Evolutionary conservation across 176 grass and related monocot genomes (phyloP), one percentile per base, ranked within the genome.

Genomic region (Triticum aestivum): DNA sequence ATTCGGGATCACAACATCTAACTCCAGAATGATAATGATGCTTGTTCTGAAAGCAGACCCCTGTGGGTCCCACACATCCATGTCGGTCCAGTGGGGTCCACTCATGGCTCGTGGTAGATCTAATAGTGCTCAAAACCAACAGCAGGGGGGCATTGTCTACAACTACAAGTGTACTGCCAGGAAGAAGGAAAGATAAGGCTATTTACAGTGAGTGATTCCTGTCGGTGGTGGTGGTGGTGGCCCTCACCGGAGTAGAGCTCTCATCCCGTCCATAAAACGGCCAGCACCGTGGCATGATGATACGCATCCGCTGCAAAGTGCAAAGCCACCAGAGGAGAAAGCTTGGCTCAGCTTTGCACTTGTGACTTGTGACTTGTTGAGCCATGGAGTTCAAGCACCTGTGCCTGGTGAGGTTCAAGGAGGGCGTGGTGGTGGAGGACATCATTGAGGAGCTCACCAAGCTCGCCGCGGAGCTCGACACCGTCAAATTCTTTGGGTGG

Each of bases 401-500:
- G 72, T 91, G 91, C 73, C 65, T 92, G 75, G 88, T 86, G 20
- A 91, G 54, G 90, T 94, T 97, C 83, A 87, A 86, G 83, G 81
- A 89, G 51, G 94, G 88, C 21, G 84, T 79, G 1, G 65, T 71
- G 65, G 92, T 90, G 88, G 88, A 89, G 1, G 75, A 87, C 41
- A 72, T 90, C 4, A 65, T 94, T 24, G 79, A 87, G 70, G 86
- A 80, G 52, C 85, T 94, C 69, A 39, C 83, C 29, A 78, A 82
- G 71, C 87, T 96, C 1, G 85, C 83, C 9, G 78, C 91, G 8
- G 75, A 80, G 52, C 84, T 97, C 47, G 85, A 85, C 70, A 86
- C 51, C 35, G 83, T 94, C 51, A 90, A 87, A 70, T 94, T 88
- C 24, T 94, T 94, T 23, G 94, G 94, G 82, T 97, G 94, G 94